phyloP scores from a whole-genome alignment of 1,139 yeast genomes.

The Yamadazyma membranifaciens region DNA sequence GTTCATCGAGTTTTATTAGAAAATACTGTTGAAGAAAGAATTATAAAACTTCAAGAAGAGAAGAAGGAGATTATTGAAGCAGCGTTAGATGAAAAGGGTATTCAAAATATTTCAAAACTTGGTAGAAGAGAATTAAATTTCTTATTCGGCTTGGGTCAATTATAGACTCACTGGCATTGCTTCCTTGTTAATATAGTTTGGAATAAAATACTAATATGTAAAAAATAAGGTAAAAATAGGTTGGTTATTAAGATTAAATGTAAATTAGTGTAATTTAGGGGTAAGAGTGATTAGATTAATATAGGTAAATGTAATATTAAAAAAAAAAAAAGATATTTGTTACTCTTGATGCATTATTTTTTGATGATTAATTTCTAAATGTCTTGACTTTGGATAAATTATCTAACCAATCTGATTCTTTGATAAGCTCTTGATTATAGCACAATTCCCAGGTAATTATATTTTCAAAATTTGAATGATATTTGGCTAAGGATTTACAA shows the following conservation, averaged over 20 bases:
- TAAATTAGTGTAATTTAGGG: background rate
- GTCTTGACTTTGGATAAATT: slow-evolving; percentile 38
- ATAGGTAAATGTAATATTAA: slow-evolving; percentile 6
- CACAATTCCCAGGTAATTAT: slow-evolving; percentile 41
- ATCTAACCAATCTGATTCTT: slow-evolving; percentile 36
- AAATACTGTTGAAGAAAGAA: slow-evolving; percentile 82
- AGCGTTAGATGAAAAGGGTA: slow-evolving; percentile 72
- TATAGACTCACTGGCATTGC: no score
- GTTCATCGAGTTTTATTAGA: slow-evolving; percentile 69
- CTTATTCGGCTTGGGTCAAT: slow-evolving; percentile 59
- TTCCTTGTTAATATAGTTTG: no score
- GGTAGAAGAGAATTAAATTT: slow-evolving; percentile 73
- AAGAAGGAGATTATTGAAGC: slow-evolving; percentile 75
- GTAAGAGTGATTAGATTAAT: background rate
- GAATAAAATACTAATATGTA: background rate
- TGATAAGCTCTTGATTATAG: slow-evolving; percentile 20
- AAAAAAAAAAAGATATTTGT: no score
- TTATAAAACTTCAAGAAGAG: slow-evolving; percentile 67
- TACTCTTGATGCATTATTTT: no score
- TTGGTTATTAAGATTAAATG: slow-evolving; percentile 1
- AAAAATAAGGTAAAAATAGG: no score
- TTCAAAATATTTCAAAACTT: slow-evolving; percentile 62
- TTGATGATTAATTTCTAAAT: slow-evolving; percentile 20
- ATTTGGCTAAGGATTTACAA: slow-evolving; percentile 69
- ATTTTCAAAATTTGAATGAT: slow-evolving; percentile 64